phyloP scores from a whole-genome alignment of 306 rosid genomes.

The Pyrus pyrifolia region DNA sequence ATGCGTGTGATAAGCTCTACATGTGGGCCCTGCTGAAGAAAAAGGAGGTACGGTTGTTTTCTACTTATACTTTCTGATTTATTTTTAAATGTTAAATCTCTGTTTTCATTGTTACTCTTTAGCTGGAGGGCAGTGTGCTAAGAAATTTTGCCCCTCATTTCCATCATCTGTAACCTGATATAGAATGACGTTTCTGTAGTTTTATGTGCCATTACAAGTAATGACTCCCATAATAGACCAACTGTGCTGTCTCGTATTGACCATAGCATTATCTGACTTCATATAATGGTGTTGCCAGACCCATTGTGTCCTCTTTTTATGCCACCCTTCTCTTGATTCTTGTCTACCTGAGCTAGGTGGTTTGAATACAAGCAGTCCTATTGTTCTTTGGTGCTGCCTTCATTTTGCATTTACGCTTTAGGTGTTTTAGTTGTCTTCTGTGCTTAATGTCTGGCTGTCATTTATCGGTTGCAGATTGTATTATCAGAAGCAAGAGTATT shows the following conservation, averaged over 20 bases:
- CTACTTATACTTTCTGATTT: background rate
- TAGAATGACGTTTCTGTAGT: background rate
- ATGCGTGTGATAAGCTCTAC: constrained; percentile 74
- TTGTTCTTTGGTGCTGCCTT: background rate
- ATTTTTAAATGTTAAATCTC: too few relatives aligned
- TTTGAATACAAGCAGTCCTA: background rate
- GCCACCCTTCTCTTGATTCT: background rate
- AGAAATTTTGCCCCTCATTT: background rate
- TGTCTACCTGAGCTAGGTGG: background rate
- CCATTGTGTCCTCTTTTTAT: background rate
- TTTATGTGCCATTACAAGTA: background rate
- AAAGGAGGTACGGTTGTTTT: constrained; percentile 40
- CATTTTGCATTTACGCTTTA: background rate
- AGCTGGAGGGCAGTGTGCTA: background rate
- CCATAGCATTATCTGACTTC: background rate
- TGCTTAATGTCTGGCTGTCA: constrained; percentile 1
- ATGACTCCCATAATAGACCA: background rate
- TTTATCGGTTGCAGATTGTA: constrained; percentile 44
- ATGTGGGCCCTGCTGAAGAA: constrained; percentile 70
- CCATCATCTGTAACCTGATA: background rate
- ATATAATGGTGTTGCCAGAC: background rate
- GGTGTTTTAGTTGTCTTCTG: constrained; percentile 1
- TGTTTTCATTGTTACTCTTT: background rate
- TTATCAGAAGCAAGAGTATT: constrained; percentile 79
- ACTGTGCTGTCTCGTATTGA: background rate